Conservation (phyloP, 352 stramenopile species). For the Pythium vanterpoolii region DNA sequence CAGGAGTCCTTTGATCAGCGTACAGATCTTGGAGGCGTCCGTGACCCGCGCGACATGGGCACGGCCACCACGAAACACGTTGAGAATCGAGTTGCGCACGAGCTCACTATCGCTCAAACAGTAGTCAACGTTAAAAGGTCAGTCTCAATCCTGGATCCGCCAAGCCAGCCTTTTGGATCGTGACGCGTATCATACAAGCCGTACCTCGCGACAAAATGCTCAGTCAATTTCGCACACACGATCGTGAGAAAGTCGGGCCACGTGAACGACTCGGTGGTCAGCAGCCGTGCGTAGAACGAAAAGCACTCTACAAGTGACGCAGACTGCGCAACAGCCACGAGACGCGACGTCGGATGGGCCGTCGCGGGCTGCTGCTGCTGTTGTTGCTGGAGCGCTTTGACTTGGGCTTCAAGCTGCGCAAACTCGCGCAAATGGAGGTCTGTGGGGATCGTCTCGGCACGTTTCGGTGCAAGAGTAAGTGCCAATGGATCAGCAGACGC, state of each 20-base stretch:
- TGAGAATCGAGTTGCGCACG: conserved; percentile 37
- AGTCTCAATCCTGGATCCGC: no score
- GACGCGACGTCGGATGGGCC: conserved; percentile 1
- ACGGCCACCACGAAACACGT: conserved; percentile 35
- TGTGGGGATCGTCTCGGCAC: conserved; percentile 23
- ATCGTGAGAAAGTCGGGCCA: conserved; percentile 61
- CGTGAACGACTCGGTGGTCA: conserved; percentile 53
- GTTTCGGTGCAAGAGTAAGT: conserved; percentile 11
- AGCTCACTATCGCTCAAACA: conserved; percentile 32
- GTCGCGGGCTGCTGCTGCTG: conserved; percentile 15
- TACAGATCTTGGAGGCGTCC: conserved; percentile 32
- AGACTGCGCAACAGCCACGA: conserved; percentile 14
- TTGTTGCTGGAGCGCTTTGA: conserved; percentile 51
- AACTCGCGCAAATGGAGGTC: conserved; percentile 58
- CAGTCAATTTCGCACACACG: conserved; percentile 48
- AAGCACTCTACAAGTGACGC: conserved; percentile 44
- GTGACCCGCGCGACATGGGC: conserved; percentile 48
- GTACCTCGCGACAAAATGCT: conserved; percentile 48
- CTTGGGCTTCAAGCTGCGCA: conserved; percentile 50
- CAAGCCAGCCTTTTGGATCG: no score
- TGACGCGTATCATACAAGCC: not conserved
- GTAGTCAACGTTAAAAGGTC: not conserved
- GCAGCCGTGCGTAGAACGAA: conserved; percentile 46
- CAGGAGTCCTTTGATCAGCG: conserved; percentile 23
- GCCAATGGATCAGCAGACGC: conserved; percentile 33